phyloP scores from a whole-genome alignment of 257 asterid species.

The Gentiana macrophylla region DNA sequence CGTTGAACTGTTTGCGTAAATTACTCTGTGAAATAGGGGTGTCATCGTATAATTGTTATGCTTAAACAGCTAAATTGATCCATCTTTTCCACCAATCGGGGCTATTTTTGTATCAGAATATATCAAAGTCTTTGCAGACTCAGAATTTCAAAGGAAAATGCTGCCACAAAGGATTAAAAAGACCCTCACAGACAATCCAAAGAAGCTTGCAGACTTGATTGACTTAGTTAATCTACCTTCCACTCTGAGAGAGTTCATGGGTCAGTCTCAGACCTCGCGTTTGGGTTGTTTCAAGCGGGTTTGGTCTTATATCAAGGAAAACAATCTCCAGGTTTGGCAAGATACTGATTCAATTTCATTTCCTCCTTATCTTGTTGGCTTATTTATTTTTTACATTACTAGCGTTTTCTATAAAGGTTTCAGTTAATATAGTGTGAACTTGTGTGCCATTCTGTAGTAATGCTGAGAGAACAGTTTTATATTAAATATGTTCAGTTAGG shows the following conservation, averaged over 20 bases:
- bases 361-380: too few species aligned
- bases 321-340: constrained; percentile 65
- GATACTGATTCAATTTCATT: neutral
- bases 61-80: too few species aligned
- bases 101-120: too few species aligned
- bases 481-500: too few species aligned
- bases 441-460: too few species aligned
- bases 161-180: constrained; percentile 50
- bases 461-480: too few species aligned
- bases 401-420: too few species aligned
- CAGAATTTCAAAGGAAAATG: constrained; percentile 30
- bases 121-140: too few species aligned
- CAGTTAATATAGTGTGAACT: too few species aligned
- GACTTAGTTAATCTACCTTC: constrained; percentile 82
- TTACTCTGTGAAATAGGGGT: constrained; percentile 12
- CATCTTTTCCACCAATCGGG: too few species aligned
- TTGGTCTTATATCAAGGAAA: constrained; percentile 80
- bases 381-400: too few species aligned
- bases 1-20: constrained; percentile 28
- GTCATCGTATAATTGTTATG: neutral
- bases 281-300: constrained; percentile 66
- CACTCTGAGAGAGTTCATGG: constrained; percentile 77
- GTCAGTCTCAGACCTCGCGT: constrained; percentile 91
- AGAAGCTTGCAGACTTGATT: constrained; percentile 67
- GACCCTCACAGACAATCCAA: constrained; percentile 60